A percentile compares a stretch with the other conserved stretches of the same genome.
Conservation (phyloP, 306 rosid genomes). For the Boehmeria nivea region DNA sequence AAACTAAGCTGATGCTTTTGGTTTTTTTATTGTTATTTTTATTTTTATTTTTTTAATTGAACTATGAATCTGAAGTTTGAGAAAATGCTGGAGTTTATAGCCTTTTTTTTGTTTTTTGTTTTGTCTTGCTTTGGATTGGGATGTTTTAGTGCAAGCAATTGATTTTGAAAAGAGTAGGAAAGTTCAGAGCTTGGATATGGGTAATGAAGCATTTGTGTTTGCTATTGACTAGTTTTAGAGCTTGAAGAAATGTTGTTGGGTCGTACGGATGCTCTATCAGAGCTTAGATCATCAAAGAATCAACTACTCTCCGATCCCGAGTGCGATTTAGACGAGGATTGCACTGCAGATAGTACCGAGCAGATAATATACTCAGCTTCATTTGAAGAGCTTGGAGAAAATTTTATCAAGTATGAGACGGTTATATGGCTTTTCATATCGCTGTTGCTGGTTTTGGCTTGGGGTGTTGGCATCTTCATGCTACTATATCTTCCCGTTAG, state of each 20-base stretch:
- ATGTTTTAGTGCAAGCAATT: no score
- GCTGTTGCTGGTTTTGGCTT: slow-evolving; percentile 71
- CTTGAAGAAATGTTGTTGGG: slow-evolving; percentile 65
- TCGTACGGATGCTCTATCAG: slow-evolving; percentile 50
- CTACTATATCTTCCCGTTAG: slow-evolving; percentile 74
- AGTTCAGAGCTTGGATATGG: slow-evolving; percentile 10
- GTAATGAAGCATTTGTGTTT: slow-evolving; percentile 12
- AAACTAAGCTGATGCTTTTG: no score
- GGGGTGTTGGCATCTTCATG: slow-evolving; percentile 90
- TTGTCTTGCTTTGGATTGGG: no score
- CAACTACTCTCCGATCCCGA: slow-evolving; percentile 44
- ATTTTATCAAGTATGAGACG: slow-evolving; percentile 61
- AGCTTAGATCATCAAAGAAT: slow-evolving; percentile 39
- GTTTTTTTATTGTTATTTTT: no score
- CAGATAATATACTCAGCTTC: slow-evolving; percentile 62
- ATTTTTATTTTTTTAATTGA: no score
- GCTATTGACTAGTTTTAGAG: slow-evolving; percentile 27
- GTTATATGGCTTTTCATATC: slow-evolving; percentile 85
- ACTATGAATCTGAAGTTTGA: no score
- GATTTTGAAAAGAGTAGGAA: no score
- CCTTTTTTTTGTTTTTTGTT: no score
- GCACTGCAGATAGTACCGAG: slow-evolving; percentile 42
- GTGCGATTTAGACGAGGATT: slow-evolving; percentile 45
- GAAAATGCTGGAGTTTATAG: no score
- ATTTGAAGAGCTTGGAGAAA: slow-evolving; percentile 67